Conservation (phyloP, 2,329 filamentous ascomycete genomes). For the Elsinoe fawcettii region DNA sequence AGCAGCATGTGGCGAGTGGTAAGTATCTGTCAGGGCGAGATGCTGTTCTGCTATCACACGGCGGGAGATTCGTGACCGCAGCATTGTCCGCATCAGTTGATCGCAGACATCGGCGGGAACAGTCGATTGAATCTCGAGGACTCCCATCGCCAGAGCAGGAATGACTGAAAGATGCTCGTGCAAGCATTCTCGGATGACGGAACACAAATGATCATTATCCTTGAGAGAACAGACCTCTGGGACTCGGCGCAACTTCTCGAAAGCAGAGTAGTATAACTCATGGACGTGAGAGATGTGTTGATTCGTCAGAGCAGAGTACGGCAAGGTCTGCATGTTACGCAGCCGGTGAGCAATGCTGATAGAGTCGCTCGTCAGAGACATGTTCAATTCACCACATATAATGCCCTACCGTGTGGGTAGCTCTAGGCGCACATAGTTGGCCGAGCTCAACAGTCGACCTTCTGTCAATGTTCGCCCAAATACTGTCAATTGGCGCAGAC, state of each 20-base stretch:
- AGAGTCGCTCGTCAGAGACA: background rate
- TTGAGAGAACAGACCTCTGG: conserved; percentile 76
- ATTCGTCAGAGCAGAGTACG: conserved; percentile 94
- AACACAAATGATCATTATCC: conserved; percentile 83
- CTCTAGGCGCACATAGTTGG: conserved; percentile 95
- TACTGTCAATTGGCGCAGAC: conserved; percentile 90
- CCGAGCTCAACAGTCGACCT: conserved; percentile 78
- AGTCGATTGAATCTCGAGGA: conserved; percentile 77
- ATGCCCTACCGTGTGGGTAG: conserved; percentile 65
- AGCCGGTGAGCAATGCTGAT: conserved; percentile 80
- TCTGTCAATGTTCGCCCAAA: conserved; percentile 93
- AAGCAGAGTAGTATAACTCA: conserved; percentile 94
- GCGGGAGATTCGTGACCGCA: conserved; percentile 86
- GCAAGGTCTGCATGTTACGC: conserved; percentile 92
- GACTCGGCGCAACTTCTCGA: conserved; percentile 78
- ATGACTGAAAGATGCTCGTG: conserved; percentile 89
- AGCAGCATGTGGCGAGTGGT: conserved; percentile 75
- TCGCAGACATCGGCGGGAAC: conserved; percentile 78
- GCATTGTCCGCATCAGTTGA: conserved; percentile 87
- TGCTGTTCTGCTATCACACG: conserved; percentile 97
- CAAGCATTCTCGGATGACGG: conserved; percentile 68
- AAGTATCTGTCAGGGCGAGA: conserved; percentile 87
- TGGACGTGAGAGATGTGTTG: conserved; percentile 90
- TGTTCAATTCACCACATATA: background rate
- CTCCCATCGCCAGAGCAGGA: conserved; percentile 86